A percentile compares a stretch with the other conserved stretches of the same genome.
phyloP scores from a whole-genome alignment of 1,284 basidiomycete species.

The Sporisorium iseilematis-ciliati region DNA sequence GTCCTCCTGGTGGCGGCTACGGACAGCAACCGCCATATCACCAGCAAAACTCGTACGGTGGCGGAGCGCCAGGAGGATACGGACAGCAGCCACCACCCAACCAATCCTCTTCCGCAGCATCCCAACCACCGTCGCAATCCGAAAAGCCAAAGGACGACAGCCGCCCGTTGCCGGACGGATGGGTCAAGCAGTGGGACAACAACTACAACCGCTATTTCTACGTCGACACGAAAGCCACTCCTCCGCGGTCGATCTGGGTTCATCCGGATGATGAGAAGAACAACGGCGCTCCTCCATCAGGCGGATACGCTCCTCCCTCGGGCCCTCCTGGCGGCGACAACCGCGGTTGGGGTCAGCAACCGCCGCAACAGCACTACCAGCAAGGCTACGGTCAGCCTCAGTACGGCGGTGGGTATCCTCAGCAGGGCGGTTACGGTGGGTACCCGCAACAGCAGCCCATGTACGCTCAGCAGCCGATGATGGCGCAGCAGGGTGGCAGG shows the following conservation, averaged over 20 bases:
- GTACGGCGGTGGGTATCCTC: constrained; percentile 26
- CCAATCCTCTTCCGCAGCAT: constrained; percentile 9
- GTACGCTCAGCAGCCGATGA: constrained; percentile 50
- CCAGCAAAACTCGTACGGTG: constrained; percentile 26
- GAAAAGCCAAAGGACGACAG: constrained; percentile 52
- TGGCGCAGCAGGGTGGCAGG: constrained; percentile 30
- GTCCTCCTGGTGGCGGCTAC: constrained; percentile 17
- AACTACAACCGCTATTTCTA: constrained; percentile 67
- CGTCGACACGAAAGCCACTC: constrained; percentile 64
- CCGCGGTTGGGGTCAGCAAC: constrained; percentile 41
- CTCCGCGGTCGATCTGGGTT: constrained; percentile 65
- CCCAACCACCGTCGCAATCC: constrained; percentile 8
- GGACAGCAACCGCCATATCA: constrained; percentile 38
- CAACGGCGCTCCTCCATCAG: not conserved
- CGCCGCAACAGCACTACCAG: constrained; percentile 23
- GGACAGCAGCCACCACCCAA: constrained; percentile 8
- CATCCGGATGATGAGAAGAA: constrained; percentile 61
- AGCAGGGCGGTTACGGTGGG: constrained; percentile 28
- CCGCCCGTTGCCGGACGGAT: constrained; percentile 59
- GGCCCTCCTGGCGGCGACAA: constrained; percentile 50
- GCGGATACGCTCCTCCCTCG: constrained; percentile 49
- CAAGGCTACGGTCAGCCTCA: constrained; percentile 17
- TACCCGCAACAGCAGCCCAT: constrained; percentile 48
- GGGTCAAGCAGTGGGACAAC: constrained; percentile 66
- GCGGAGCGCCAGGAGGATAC: constrained; percentile 6